phyloP scores from a whole-genome alignment of 257 asterid species.

The Gynochthodes officinalis region DNA sequence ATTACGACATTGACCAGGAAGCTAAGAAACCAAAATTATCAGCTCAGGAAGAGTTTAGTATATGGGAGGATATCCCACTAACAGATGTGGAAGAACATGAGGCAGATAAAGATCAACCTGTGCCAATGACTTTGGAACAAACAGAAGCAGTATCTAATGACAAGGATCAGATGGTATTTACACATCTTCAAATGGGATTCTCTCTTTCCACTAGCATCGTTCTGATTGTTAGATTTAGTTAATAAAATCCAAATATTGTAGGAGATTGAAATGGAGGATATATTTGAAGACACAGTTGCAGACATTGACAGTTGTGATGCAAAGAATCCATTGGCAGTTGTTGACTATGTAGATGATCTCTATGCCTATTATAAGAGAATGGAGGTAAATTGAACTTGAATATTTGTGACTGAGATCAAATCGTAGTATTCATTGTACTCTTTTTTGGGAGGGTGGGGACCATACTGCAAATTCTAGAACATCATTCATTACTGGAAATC shows the following conservation, averaged over 20 bases:
- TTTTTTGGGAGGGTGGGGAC: not conserved
- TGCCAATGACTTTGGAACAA: constrained; percentile 78
- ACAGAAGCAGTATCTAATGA: constrained; percentile 42
- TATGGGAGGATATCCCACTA: constrained; percentile 50
- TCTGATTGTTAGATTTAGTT: not conserved
- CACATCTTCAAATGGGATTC: not conserved
- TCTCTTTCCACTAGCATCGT: not conserved
- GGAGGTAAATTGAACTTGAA: constrained; percentile 46
- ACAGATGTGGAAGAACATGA: constrained; percentile 43
- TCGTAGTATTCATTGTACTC: not conserved
- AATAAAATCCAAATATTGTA: constrained; percentile 16
- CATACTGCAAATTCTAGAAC: not conserved
- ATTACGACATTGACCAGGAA: constrained; percentile 23
- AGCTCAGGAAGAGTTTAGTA: constrained; percentile 24
- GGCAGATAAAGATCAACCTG: constrained; percentile 52
- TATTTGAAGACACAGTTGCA: constrained; percentile 57
- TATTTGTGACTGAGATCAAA: not conserved
- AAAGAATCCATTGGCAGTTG: constrained; percentile 65
- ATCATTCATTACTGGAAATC: not conserved
- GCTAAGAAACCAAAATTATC: constrained; percentile 35
- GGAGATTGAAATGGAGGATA: constrained; percentile 97
- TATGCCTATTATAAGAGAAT: constrained; percentile 65
- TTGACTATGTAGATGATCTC: constrained; percentile 76
- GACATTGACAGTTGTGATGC: constrained; percentile 70
- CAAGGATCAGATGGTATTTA: constrained; percentile 45